Conservation (phyloP, 108 stramenopile genomes). For the Poteriospumella lacustris region DNA sequence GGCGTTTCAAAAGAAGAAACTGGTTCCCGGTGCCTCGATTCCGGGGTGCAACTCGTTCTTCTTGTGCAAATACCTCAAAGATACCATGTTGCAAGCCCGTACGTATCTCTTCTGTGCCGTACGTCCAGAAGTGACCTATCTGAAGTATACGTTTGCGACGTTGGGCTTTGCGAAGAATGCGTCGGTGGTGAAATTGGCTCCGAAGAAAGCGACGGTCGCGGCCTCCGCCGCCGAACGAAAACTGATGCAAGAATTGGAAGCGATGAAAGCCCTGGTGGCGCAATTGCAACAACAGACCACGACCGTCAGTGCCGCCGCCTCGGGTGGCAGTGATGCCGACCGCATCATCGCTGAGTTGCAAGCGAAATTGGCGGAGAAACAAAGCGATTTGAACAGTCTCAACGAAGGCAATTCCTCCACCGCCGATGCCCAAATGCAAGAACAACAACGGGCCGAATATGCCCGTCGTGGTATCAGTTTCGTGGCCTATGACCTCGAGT, state of each 20-base stretch:
- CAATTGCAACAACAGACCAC: not conserved
- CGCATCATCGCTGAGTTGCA: constrained; percentile 21
- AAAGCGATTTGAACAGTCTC: not conserved
- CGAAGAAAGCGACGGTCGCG: constrained; percentile 58
- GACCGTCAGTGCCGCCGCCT: constrained; percentile 30
- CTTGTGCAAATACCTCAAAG: constrained; percentile 64
- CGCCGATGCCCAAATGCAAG: not conserved
- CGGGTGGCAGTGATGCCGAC: constrained; percentile 23
- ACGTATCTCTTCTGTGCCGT: constrained; percentile 61
- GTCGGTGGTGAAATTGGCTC: constrained; percentile 55
- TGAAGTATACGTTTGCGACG: constrained; percentile 56
- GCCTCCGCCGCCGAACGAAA: constrained; percentile 36
- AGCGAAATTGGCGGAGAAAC: constrained; percentile 16
- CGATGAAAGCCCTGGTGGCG: constrained; percentile 28
- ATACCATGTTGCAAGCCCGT: constrained; percentile 60
- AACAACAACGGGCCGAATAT: constrained; percentile 27
- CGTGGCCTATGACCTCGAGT: constrained; percentile 1
- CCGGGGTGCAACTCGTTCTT: constrained; percentile 63
- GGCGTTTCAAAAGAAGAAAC: constrained; percentile 54
- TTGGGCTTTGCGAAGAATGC: constrained; percentile 60
- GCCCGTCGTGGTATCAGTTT: constrained; percentile 12
- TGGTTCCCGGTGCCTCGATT: constrained; percentile 55
- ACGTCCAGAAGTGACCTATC: constrained; percentile 56
- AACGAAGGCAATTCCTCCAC: not conserved
- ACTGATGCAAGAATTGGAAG: constrained; percentile 23